phyloP scores from a whole-genome alignment of 805 yeast species.

The Saccharomyces paradoxus region DNA sequence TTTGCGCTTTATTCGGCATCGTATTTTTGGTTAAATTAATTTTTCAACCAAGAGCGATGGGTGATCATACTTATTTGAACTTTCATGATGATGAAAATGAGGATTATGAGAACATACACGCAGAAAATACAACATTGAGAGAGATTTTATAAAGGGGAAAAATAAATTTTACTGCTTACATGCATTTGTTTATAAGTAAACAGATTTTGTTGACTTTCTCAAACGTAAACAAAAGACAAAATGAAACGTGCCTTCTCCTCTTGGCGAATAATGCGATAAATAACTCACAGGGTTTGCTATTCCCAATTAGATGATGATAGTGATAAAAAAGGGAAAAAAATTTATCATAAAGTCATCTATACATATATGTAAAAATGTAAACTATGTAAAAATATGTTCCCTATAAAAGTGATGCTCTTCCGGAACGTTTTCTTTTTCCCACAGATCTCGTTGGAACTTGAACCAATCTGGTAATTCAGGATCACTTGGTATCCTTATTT shows the following conservation, averaged over 20 bases:
- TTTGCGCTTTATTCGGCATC: slow-evolving; percentile 62
- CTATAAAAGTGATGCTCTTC: slow-evolving; percentile 29
- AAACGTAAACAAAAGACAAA: neutral
- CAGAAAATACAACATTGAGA: slow-evolving; percentile 10
- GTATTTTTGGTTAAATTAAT: slow-evolving; percentile 74
- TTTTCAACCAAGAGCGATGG: slow-evolving; percentile 74
- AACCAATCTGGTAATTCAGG: slow-evolving; percentile 72
- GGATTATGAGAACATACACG: slow-evolving; percentile 2
- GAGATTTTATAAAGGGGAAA: slow-evolving; percentile 11
- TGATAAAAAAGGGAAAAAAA: neutral
- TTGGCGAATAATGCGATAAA: neutral
- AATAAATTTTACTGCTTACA: neutral
- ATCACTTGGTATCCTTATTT: slow-evolving; percentile 51
- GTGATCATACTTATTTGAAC: slow-evolving; percentile 65
- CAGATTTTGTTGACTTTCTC: neutral
- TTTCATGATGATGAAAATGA: slow-evolving; percentile 24
- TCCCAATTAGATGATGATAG: neutral
- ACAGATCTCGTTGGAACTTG: slow-evolving; percentile 47
- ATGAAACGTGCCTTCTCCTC: neutral
- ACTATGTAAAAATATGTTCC: slow-evolving; percentile 25
- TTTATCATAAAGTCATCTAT: neutral
- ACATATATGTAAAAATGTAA: neutral
- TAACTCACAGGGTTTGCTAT: neutral
- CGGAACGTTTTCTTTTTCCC: slow-evolving; percentile 46
- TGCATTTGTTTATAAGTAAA: neutral